A percentile compares a stretch with the other conserved stretches of the same genome.
phyloP scores from a whole-genome alignment of 352 stramenopile genomes.

The Phytophthora citricola region DNA sequence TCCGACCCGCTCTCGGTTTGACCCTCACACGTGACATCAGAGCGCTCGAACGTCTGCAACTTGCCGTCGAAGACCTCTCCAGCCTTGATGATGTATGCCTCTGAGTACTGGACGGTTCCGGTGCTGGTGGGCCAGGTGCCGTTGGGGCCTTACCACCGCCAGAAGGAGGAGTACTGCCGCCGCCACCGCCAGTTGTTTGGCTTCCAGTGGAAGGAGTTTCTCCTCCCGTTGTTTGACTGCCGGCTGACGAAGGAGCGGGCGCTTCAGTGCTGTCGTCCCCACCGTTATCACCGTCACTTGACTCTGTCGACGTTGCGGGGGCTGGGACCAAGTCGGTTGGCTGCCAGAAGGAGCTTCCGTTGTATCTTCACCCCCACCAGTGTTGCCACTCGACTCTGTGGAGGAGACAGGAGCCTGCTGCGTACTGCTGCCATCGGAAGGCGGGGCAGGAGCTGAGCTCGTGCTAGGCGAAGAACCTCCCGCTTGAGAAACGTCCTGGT shows the following conservation, averaged over 20 bases:
- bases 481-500: conserved; percentile 24
- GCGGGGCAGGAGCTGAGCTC: not conserved
- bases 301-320: not conserved
- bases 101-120: conserved; percentile 16
- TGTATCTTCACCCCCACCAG: not conserved
- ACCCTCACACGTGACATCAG: conserved; percentile 42
- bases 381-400: conserved; percentile 1
- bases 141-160: conserved; percentile 12
- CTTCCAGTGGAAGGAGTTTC: conserved; percentile 2
- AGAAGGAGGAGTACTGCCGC: conserved; percentile 28
- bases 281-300: not conserved
- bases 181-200: conserved; percentile 5
- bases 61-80: conserved; percentile 31
- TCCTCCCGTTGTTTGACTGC: conserved; percentile 8
- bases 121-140: conserved; percentile 18
- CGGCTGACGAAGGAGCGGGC: conserved; percentile 3
- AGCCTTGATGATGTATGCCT: conserved; percentile 40
- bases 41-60: conserved; percentile 64
- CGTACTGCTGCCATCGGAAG: not conserved
- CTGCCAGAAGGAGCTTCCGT: conserved; percentile 11
- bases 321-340: not conserved
- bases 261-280: conserved; percentile 1
- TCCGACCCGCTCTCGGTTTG: conserved; percentile 15
- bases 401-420: not conserved
- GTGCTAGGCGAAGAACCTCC: conserved; percentile 15